phyloP scores from a whole-genome alignment of 2,329 filamentous ascomycete species.

The Hypoxylon sp. region DNA sequence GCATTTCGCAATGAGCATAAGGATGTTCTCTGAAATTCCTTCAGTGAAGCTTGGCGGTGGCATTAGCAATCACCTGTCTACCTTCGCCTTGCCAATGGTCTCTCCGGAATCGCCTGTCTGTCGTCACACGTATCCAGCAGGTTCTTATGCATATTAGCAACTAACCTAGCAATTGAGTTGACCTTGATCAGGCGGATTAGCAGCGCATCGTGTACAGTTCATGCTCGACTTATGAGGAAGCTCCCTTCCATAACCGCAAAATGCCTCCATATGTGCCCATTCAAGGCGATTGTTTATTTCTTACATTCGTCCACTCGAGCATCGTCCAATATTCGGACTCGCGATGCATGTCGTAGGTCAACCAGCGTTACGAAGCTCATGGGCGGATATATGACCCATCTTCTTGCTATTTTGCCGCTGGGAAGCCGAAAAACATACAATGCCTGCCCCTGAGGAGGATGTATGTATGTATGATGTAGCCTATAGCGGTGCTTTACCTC shows the following conservation, averaged over 20 bases:
- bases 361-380: constrained; percentile 23
- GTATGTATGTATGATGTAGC: constrained; percentile 18
- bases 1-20: constrained; percentile 5
- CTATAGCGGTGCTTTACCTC: constrained; percentile 21
- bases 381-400: constrained; percentile 11
- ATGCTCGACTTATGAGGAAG: constrained; percentile 7
- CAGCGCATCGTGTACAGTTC: constrained; percentile 13
- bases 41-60: neutral
- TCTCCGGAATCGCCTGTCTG: constrained; percentile 39
- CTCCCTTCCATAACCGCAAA: constrained; percentile 4
- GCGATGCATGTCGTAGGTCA: constrained; percentile 12
- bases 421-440: constrained; percentile 16
- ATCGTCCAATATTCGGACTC: constrained; percentile 23
- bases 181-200: constrained; percentile 2
- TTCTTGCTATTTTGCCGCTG: constrained; percentile 18
- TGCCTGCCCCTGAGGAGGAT: constrained; percentile 17
- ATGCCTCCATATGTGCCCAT: no score
- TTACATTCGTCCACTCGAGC: constrained; percentile 16
- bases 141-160: constrained; percentile 16
- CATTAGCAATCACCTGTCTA: constrained; percentile 3
- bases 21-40: constrained; percentile 4
- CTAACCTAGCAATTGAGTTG: constrained; percentile 5
- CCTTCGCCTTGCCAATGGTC: neutral
- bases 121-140: constrained; percentile 22
- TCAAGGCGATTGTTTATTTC: constrained; percentile 20